Conservation (phyloP, 345 rosid species). For the Arabidopsis thaliana region DNA sequence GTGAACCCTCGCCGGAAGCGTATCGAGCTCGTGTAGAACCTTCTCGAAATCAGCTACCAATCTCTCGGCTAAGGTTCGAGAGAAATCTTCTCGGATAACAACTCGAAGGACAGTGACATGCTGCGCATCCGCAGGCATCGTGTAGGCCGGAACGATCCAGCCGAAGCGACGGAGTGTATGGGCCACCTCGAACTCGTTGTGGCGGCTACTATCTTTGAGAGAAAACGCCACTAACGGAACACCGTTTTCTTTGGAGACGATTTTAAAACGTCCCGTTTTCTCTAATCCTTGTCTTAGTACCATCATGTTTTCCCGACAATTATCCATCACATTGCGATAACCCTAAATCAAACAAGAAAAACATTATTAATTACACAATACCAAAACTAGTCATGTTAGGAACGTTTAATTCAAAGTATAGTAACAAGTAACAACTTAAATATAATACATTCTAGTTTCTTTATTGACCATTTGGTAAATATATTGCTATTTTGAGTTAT, state of each 20-base stretch:
- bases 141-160: slow-evolving; percentile 89
- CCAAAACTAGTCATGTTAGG: too few relatives aligned
- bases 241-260: slow-evolving; percentile 69
- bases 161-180: slow-evolving; percentile 56
- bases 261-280: slow-evolving; percentile 64
- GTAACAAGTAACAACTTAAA: too few relatives aligned
- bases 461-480: too few relatives aligned
- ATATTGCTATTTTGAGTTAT: not conserved
- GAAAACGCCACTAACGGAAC: slow-evolving; percentile 86
- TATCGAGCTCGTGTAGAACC: slow-evolving; percentile 79
- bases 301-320: slow-evolving; percentile 63
- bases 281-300: slow-evolving; percentile 72
- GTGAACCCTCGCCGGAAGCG: slow-evolving; percentile 56
- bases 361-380: not conserved
- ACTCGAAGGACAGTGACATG: slow-evolving; percentile 77
- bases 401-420: too few relatives aligned
- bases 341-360: slow-evolving; percentile 23
- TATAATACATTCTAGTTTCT: too few relatives aligned
- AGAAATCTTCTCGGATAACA: slow-evolving; percentile 80
- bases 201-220: slow-evolving; percentile 59
- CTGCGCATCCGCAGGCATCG: slow-evolving; percentile 82
- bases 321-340: slow-evolving; percentile 62
- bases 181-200: slow-evolving; percentile 62
- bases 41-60: slow-evolving; percentile 64
- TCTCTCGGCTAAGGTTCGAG: slow-evolving; percentile 66